Base-by-base conservation (phyloP, 176 grass and related monocot genomes). In the Paspalum notatum region DNA sequence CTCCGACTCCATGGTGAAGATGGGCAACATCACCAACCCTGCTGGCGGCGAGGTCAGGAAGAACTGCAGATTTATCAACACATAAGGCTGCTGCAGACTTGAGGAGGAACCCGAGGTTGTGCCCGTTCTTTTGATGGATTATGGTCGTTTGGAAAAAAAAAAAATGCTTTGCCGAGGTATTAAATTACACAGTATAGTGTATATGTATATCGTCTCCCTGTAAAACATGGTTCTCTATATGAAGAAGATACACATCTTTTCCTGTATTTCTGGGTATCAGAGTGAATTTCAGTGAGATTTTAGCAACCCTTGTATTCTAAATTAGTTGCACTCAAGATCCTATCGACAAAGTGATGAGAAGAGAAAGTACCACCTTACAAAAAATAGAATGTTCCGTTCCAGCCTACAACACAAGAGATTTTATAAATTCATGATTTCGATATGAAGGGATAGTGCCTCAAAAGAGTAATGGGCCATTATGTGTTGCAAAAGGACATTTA, bases 1-100 rank as follows among this genome's bases (percentile, higher is more conserved):
- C 82, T 89, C 92, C 1, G 92, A 99, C 76, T 95, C 92, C 38
- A 99, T 99, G 90, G 96, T 99, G 21, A 99, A 95, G 82, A 99
- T 99, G 96, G 92, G 96, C 37, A 99, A 99, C 54, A 95, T 99
- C 79, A 95, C 88, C 41, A 99, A 99, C 51, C 88, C 92, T 1
- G 84, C 63, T 2, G 92, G 92, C n/a, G 92, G 96, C 7, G 96
- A 95, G 72, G 92, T 99, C 58, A 88, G 92, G 84, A 99, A 93
- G 84, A 91, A 74, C 71, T 95, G 92, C 92, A 95, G 96, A 91
- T 95, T 95, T 58, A 82, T 99, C 58, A 99, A 99, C 88, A 93
- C 84, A 75, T 97, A 80, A 11, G 72, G 71, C 42, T 52, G 49
- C 40, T 37, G 43, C 24, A 39, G 27, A 25, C 14, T 52, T 11